Conservation (phyloP, 2,329 filamentous ascomycete genomes). For the Xylariales sp. region DNA sequence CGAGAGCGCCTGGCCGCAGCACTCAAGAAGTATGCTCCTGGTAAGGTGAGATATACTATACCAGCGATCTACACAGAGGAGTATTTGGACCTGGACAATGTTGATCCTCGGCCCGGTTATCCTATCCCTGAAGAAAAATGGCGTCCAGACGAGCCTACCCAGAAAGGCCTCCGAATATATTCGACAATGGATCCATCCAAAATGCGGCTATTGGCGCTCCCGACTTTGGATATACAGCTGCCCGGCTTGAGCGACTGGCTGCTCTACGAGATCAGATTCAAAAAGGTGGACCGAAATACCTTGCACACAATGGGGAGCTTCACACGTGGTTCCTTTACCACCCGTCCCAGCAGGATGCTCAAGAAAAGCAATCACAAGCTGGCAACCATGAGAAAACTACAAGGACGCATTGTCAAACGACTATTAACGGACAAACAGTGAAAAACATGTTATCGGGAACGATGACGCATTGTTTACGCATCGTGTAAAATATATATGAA, state of each 20-base stretch:
- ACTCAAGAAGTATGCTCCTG: conserved; percentile 47
- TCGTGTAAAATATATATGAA: too few species aligned
- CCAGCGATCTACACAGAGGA: conserved; percentile 47
- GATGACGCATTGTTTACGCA: too few species aligned
- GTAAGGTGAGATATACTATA: conserved; percentile 51
- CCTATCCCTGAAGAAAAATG: conserved; percentile 9
- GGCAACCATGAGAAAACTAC: too few species aligned
- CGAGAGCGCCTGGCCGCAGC: conserved; percentile 33
- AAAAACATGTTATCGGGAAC: too few species aligned
- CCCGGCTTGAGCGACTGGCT: conserved; percentile 45
- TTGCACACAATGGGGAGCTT: conserved; percentile 21
- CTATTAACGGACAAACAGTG: too few species aligned
- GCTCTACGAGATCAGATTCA: conserved; percentile 45
- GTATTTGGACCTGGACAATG: conserved; percentile 23
- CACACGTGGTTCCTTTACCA: conserved; percentile 10
- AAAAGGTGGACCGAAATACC: conserved; percentile 39
- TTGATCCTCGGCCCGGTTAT: conserved; percentile 11
- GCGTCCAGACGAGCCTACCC: background rate
- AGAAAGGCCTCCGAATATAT: background rate
- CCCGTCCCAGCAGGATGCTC: background rate
- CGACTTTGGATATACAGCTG: conserved; percentile 44
- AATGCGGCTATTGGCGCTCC: conserved; percentile 45
- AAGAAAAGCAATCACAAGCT: too few species aligned
- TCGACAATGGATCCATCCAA: conserved; percentile 14
- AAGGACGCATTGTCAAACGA: too few species aligned